These are phyloP conservation scores for Penicillium oxalicum DNA, from an alignment of 2,329 filamentous ascomycete species.

Conservation along the genomic window DNA sequence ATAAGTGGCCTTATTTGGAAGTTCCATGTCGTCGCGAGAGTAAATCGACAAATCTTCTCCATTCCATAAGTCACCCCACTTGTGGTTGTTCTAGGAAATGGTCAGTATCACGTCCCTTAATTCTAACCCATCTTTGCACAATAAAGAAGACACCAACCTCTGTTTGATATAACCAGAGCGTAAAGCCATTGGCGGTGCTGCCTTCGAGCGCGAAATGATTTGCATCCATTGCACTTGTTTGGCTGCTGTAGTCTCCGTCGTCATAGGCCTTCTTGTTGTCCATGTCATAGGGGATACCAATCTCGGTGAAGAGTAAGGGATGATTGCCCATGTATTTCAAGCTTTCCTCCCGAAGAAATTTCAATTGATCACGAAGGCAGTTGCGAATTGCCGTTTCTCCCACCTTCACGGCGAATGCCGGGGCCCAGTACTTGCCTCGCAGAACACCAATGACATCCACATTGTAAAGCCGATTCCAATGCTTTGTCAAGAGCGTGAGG, in stretches of 20 bases:
- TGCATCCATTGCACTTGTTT: constrained; percentile 87
- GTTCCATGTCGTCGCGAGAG: constrained; percentile 70
- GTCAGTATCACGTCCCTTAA: background rate
- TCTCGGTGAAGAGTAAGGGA: constrained; percentile 86
- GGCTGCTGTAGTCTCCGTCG: constrained; percentile 89
- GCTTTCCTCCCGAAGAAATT: constrained; percentile 76
- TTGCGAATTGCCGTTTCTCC: constrained; percentile 93
- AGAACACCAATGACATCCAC: constrained; percentile 91
- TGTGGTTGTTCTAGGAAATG: constrained; percentile 65
- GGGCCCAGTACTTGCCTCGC: constrained; percentile 78
- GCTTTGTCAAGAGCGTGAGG: constrained; percentile 93
- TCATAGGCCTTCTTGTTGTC: constrained; percentile 93
- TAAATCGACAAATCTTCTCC: constrained; percentile 92
- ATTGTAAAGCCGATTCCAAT: constrained; percentile 96
- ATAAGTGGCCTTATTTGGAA: constrained; percentile 34
- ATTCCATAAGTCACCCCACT: constrained; percentile 92
- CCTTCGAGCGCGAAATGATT: constrained; percentile 92
- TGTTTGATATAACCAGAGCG: constrained; percentile 79
- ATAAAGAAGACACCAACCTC: constrained; percentile 44
- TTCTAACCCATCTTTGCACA: background rate
- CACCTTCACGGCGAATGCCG: constrained; percentile 85
- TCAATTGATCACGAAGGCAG: constrained; percentile 82
- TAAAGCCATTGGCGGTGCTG: constrained; percentile 74
- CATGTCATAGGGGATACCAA: constrained; percentile 98
- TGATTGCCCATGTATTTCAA: constrained; percentile 82